These are phyloP conservation scores for Tremellales sp. DNA, from an alignment of 1,284 basidiomycete species.

Conservation along the genomic window DNA sequence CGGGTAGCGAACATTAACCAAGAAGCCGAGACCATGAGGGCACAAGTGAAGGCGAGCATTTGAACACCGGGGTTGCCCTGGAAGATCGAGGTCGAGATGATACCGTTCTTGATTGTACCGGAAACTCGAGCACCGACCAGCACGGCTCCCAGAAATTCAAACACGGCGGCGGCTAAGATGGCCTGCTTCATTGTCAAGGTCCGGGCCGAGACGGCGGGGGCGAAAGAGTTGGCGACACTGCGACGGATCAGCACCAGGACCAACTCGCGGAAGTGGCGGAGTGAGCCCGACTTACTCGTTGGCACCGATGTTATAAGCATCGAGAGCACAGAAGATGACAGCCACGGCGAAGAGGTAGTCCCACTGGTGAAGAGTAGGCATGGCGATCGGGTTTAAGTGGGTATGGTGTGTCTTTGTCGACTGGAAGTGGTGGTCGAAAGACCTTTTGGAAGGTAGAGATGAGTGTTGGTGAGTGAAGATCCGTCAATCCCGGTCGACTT, in stretches of 20 bases:
- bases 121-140: slow-evolving; percentile 50
- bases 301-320: slow-evolving; percentile 53
- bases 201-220: slow-evolving; percentile 51
- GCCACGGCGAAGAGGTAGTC: slow-evolving; percentile 52
- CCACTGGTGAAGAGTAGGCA: slow-evolving; percentile 51
- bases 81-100: slow-evolving; percentile 46
- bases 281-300: slow-evolving; percentile 30
- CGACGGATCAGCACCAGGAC: slow-evolving; percentile 3
- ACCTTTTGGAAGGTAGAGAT: no score
- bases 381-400: no score
- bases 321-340: slow-evolving; percentile 48
- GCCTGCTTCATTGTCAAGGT: slow-evolving; percentile 52
- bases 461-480: not conserved
- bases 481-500: not conserved
- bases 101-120: slow-evolving; percentile 53
- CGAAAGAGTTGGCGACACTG: slow-evolving; percentile 49
- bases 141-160: slow-evolving; percentile 51
- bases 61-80: slow-evolving; percentile 49
- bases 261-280: not conserved
- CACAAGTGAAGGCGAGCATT: slow-evolving; percentile 51
- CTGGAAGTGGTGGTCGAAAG: not conserved
- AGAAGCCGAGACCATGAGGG: slow-evolving; percentile 43
- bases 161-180: slow-evolving; percentile 45
- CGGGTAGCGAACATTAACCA: slow-evolving; percentile 51
- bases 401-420: not conserved